Conservation (phyloP, 2,329 filamentous ascomycete species). For the Colletotrichum sp. region DNA sequence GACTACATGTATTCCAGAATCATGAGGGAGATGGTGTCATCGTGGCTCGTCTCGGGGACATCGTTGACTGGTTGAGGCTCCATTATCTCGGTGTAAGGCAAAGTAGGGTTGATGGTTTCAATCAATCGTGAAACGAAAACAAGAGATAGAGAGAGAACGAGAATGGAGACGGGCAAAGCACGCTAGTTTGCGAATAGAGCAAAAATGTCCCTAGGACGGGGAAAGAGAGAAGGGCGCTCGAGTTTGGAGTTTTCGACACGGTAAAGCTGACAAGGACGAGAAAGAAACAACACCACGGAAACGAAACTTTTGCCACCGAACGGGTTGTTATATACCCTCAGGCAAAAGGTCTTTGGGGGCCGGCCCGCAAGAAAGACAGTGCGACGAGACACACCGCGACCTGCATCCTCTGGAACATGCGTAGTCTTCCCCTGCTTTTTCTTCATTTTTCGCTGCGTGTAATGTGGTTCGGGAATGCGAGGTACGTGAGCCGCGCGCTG, state of each 20-base stretch:
- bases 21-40: constrained; percentile 19
- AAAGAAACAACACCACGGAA: neutral
- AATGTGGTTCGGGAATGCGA: neutral
- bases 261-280: neutral
- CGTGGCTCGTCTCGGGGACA: constrained; percentile 7
- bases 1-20: constrained; percentile 9
- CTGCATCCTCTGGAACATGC: neutral
- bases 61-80: neutral
- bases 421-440: neutral
- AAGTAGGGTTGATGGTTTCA: neutral
- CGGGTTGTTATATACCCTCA: constrained; percentile 12
- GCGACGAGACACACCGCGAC: neutral
- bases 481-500: neutral
- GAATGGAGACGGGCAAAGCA: no score
- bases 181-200: neutral
- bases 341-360: neutral
- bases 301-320: constrained; percentile 1
- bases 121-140: neutral
- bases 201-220: neutral
- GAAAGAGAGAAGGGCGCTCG: neutral
- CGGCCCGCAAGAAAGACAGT: neutral
- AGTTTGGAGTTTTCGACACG: neutral
- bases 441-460: neutral
- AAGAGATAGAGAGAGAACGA: neutral
- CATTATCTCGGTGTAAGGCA: neutral